Base-by-base conservation (phyloP, 192 early-diverging fungal species). In the Coemansia brasiliensis region DNA sequence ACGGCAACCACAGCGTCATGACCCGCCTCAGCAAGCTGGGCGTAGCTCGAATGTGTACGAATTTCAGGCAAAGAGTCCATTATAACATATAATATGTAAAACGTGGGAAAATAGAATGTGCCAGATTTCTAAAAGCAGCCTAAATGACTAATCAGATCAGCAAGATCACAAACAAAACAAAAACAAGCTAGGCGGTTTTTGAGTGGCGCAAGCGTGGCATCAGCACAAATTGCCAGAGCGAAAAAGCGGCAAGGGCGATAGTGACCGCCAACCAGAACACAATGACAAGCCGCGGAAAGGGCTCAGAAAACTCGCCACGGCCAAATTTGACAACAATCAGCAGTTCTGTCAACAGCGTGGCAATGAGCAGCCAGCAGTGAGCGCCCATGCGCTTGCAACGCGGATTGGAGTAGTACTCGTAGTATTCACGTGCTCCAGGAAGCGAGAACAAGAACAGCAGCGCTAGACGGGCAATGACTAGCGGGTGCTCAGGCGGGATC, bases 291-390 rank as follows among this genome's bases (percentile, higher is more conserved):
- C 61, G 64, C 10, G 95, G 95, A 12, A 86, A 85, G 5, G 93
- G 88, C 45, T 85, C 82, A 0, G 85, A 69, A 69, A 98, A 98
- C 73, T 95, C 93, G 48, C 87, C 93, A 35, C 81, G 80, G 10
- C 86, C 83, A 79, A 93, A 95, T 72, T 98, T 98, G 67, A 94
- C 76, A 43, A 87, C 81, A 62, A 98, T 94, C n/a, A 98, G 63
- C 6, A 92, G 82, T 68, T 98, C 95, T 1, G 94, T 94, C 39
- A 94, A 65, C 59, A 96, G 88, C 39, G 86, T 93, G 27, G 87
- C 89, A 5, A 90, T 86, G 29, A 92, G 79, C 63, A 95, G 75
- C 95, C 95, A 98, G 39, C 92, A 91, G 68, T 95, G 93, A 44
- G 92, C 90, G 55, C 95, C 95, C 63, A 96, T 83, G 39, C 94